Percentiles rank a stretch among this genome's conserved stretches.
Evolutionary conservation across 2,329 filamentous ascomycete genomes (phyloP).

Genomic region (Fusarium sp.): DNA sequence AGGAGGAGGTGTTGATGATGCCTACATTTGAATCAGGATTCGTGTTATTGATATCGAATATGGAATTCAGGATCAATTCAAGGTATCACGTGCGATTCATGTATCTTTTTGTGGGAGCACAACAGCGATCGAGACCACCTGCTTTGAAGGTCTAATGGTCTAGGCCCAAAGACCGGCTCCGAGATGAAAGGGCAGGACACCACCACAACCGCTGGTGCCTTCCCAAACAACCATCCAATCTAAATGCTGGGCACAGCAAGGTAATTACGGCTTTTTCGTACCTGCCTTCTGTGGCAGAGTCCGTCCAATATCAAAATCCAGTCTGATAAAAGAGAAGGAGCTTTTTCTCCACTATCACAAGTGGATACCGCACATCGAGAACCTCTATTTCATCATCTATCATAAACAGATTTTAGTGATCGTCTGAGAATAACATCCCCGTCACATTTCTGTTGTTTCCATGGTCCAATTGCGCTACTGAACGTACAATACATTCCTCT

Average conservation of each 20-base stretch:
- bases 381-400: neutral
- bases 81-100: conserved; percentile 12
- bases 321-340: neutral
- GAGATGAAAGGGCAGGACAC: conserved; percentile 12
- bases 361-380: neutral
- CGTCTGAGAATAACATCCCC: neutral
- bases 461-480: neutral
- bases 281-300: conserved; percentile 33
- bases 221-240: conserved; percentile 13
- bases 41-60: conserved; percentile 10
- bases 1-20: neutral
- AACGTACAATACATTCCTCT: neutral
- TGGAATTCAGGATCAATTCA: neutral
- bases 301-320: neutral
- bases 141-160: neutral
- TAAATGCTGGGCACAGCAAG: neutral
- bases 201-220: neutral
- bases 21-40: conserved; percentile 10
- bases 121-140: conserved; percentile 16
- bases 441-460: neutral
- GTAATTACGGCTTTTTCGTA: conserved; percentile 2
- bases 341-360: conserved; percentile 1
- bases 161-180: conserved; percentile 21
- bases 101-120: neutral
- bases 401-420: neutral